phyloP scores from a whole-genome alignment of 1,284 basidiomycete genomes.

The Fomitopsis betulina region DNA sequence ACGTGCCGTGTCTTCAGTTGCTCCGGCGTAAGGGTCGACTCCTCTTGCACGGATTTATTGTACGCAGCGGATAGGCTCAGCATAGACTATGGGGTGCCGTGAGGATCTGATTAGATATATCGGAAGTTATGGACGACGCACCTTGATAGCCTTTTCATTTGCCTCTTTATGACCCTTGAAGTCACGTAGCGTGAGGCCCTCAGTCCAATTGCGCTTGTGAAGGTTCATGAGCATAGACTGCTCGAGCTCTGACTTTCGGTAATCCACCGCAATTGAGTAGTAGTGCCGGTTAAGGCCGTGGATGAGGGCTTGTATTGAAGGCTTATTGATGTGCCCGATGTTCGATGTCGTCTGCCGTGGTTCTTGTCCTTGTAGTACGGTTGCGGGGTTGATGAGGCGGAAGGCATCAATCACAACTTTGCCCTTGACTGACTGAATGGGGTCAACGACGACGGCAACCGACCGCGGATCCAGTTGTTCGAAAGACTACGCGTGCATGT shows the following conservation, averaged over 20 bases:
- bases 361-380: constrained; percentile 87
- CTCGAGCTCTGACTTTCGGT: constrained; percentile 95
- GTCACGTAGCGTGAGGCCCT: constrained; percentile 87
- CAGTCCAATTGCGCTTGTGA: constrained; percentile 97
- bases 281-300: constrained; percentile 96
- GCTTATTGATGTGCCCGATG: constrained; percentile 98
- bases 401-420: constrained; percentile 99
- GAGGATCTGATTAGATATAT: constrained; percentile 1
- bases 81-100: constrained; percentile 67
- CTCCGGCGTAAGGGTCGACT: constrained; percentile 85
- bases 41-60: constrained; percentile 95
- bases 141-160: constrained; percentile 92
- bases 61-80: constrained; percentile 86
- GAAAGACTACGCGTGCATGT: constrained; percentile 68
- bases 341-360: constrained; percentile 97
- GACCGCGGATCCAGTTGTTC: constrained; percentile 94
- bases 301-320: constrained; percentile 94
- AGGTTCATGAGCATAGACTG: constrained; percentile 98
- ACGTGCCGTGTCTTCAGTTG: constrained; percentile 96
- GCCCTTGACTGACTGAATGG: constrained; percentile 98
- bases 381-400: constrained; percentile 88
- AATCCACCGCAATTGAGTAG: constrained; percentile 95
- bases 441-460: constrained; percentile 97
- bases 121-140: constrained; percentile 26
- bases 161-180: constrained; percentile 81